Base-by-base conservation (phyloP, 352 stramenopile genomes). In the Globisporangium yorkense region DNA sequence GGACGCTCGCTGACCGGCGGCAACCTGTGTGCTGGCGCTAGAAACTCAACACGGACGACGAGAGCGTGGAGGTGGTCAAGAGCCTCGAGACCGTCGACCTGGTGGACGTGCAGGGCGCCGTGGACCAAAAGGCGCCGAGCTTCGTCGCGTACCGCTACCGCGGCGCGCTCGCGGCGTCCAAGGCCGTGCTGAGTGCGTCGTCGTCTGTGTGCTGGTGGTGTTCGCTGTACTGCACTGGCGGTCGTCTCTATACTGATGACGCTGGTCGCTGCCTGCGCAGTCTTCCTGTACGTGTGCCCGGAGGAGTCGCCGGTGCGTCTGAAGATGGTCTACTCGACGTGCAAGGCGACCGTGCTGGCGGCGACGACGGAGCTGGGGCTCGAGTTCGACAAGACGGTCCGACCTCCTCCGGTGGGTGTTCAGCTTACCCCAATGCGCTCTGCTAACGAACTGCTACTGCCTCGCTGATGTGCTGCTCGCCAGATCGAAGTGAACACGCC, bases 281-380 rank as follows among this genome's bases (percentile, higher is more conserved):
- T 96, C 40, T 95, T 97, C 57, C 72, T 96, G 62, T 97, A 96
- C 59, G 84, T 92, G 29, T 97, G 89, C 47, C 89, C 89, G 0
- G 89, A 97, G 61, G 84, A 94, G 20, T 75, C 85, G 0, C 75
- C 87, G 7, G 78, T 97, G 51, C 79, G 88, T 15, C 65, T 89
- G 48, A 97, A 96, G 72, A 97, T 97, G 88, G 87, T 91, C 15
- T 96, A 96, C 64, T 96, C 88, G 49, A 94, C 88, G 5, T 88
- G 80, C 56, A 96, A 96, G 56, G 87, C 88, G 20, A 93, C 83
- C 15, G 75, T 96, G 24, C 70, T 95, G 27, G 77, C 77, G n/a
- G 81, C 72, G 2, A 81, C 82, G 20, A 59, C 74, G 29, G 70
- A 81, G 51, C 67, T 89, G 18, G 72, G 77, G 12, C 77, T 94